phyloP scores from a whole-genome alignment of 495 filamentous ascomycete genomes.

The Penicillium arizonense region DNA sequence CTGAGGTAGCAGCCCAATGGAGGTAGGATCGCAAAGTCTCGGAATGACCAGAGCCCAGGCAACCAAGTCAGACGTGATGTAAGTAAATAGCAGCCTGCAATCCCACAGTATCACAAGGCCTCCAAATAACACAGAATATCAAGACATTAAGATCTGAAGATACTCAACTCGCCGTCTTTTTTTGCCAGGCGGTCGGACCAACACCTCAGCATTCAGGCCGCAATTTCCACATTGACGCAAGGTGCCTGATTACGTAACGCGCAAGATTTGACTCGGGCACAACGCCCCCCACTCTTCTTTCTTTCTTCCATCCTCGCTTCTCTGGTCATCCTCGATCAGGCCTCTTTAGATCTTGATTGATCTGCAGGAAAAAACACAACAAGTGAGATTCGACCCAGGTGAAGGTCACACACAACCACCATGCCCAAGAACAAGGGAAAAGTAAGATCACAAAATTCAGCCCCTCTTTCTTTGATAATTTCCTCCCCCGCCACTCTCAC shows the following conservation, averaged over 20 bases:
- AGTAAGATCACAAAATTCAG: constrained; percentile 52
- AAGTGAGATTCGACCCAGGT: constrained; percentile 24
- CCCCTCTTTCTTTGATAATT: constrained; percentile 29
- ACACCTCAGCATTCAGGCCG: background rate
- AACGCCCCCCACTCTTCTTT: constrained; percentile 18
- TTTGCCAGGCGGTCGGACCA: constrained; percentile 20
- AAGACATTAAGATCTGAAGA: background rate
- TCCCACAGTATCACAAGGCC: background rate
- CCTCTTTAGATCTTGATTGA: constrained; percentile 13
- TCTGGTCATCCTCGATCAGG: constrained; percentile 5
- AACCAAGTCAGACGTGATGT: background rate
- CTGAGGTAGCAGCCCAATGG: no score
- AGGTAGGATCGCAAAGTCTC: background rate
- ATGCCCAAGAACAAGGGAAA: constrained; percentile 99
- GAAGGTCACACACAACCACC: constrained; percentile 36
- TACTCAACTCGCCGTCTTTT: constrained; percentile 8
- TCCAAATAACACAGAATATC: background rate
- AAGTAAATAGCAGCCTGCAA: background rate
- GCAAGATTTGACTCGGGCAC: constrained; percentile 24
- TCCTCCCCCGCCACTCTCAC: constrained; percentile 19
- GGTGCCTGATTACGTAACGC: constrained; percentile 36
- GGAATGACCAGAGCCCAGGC: background rate
- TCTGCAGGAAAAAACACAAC: constrained; percentile 1
- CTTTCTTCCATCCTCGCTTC: constrained; percentile 14
- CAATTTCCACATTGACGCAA: constrained; percentile 9